Evolutionary conservation across 495 filamentous ascomycete species (phyloP), one percentile per base, ranked within the genome.

Genomic region (Daldinia childiae): DNA sequence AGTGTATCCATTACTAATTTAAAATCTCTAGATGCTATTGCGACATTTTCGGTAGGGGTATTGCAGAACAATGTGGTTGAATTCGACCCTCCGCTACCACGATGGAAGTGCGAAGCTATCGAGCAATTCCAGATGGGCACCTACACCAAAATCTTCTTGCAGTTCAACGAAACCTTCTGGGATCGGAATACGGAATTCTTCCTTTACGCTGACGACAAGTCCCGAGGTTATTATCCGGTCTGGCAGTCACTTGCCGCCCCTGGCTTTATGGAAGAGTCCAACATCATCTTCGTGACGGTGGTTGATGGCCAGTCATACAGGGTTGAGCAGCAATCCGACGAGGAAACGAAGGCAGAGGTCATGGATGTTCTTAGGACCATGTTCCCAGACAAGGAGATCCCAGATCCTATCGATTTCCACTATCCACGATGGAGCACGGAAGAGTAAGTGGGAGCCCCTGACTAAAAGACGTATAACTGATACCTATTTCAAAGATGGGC

Each of bases 61-160:
- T 81, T 93, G 1, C 91, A 92, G 76, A 86, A 88, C 61, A 82
- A 88, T 57, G 82, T 82, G 1, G 85, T 93, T 3, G 77, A 74
- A 0, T 94, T 93, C 75, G 72, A 77, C 11, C 91, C 91, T 0
- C 73, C 78, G 3, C 81, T 93, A 0, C 91, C 91, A 0, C 75
- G 78, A 9, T 92, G 90, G 90, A 93, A 94, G 72, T 81, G 83
- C 11, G 84, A 83, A 24, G 87, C 87, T 7, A 90, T 92, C 69
- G 84, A 87, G 6, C 87, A 85, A 48, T 91, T 91, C 77, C 83
- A 84, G 65, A 91, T 94, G 87, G 90, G 87, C 26, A 93, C 89
- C 1, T 94, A 93, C 81, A 93, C 90, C 62, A 93, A 93, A 73
- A 89, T 93, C 68, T 93, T 93, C 82, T 77, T 92, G 12, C 90